Evolutionary conservation across 108 stramenopile genomes (phyloP).

Genomic region (Parietichytrium sp.): DNA sequence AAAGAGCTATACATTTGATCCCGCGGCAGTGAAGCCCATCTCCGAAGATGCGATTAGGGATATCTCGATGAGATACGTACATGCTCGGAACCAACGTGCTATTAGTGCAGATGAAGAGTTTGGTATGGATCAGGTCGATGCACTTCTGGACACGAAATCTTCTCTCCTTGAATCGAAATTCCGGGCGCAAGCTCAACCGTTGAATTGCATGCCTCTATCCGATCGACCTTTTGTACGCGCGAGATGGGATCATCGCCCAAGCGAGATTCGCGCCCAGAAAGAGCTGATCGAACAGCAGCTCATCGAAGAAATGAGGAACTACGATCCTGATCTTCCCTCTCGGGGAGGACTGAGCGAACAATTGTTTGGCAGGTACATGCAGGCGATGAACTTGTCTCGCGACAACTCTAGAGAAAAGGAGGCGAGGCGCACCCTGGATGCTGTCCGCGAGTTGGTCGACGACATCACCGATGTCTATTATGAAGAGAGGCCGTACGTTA

Average conservation of each 20-base stretch:
- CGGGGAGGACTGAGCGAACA: neutral
- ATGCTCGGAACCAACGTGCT: neutral
- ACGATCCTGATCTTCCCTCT: neutral
- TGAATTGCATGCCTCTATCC: neutral
- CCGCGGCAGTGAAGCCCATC: neutral
- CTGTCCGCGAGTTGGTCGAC: neutral
- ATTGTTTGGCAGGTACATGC: neutral
- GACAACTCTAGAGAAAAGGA: neutral
- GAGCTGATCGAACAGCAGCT: neutral
- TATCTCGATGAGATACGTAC: neutral
- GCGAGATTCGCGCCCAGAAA: neutral
- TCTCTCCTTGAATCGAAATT: neutral
- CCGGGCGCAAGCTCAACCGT: neutral
- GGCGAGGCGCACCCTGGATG: neutral
- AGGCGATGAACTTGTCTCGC: neutral
- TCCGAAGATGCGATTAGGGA: neutral
- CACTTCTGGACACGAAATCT: neutral
- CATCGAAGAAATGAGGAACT: neutral
- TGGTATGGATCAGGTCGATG: slow-evolving; percentile 7
- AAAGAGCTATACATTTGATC: neutral
- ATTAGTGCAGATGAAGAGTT: neutral
- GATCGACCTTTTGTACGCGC: neutral
- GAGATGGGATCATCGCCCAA: neutral
- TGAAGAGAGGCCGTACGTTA: neutral
- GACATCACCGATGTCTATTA: neutral